These are phyloP conservation scores for Trichoderma oligosporum DNA, from an alignment of 2,329 filamentous ascomycete genomes.

Conservation along the genomic window DNA sequence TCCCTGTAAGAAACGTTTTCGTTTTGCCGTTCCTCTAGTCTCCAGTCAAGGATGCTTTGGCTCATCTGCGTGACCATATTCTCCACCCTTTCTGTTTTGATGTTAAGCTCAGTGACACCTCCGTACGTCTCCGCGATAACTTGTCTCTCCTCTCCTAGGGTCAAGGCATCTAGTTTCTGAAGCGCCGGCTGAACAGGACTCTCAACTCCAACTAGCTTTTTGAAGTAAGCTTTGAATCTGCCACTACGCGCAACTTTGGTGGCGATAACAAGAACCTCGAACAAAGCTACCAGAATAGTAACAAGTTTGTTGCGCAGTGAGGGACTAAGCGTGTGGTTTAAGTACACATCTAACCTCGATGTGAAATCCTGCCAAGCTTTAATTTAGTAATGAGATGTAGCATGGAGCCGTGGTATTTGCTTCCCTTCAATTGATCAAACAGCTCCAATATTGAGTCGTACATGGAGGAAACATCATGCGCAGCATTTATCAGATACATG, in stretches of 20 bases:
- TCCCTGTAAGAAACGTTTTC: conserved; percentile 34
- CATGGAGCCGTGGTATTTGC: background rate
- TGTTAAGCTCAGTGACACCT: conserved; percentile 35
- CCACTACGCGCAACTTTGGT: conserved; percentile 41
- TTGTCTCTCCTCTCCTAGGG: conserved; percentile 39
- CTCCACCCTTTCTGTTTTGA: conserved; percentile 37
- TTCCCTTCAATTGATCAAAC: conserved; percentile 39
- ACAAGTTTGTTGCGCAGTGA: conserved; percentile 40
- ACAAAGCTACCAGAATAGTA: conserved; percentile 41
- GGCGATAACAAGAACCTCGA: conserved; percentile 44
- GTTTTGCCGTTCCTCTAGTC: conserved; percentile 35
- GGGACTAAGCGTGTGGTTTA: conserved; percentile 36
- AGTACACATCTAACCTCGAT: conserved; percentile 39
- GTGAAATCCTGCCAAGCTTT: conserved; percentile 39
- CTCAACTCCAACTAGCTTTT: conserved; percentile 38
- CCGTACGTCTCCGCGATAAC: conserved; percentile 44
- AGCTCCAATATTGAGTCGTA: conserved; percentile 46
- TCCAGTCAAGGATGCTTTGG: conserved; percentile 34
- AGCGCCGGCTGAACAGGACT: conserved; percentile 40
- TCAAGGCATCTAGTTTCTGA: conserved; percentile 39
- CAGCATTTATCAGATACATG: conserved; percentile 41
- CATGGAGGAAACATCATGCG: conserved; percentile 41
- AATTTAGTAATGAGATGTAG: background rate
- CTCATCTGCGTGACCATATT: conserved; percentile 35
- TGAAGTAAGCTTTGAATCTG: conserved; percentile 41